Evolutionary conservation across 176 grass and related monocot genomes (phyloP).

Genomic region (sorghum (Sorghum bicolor)): DNA sequence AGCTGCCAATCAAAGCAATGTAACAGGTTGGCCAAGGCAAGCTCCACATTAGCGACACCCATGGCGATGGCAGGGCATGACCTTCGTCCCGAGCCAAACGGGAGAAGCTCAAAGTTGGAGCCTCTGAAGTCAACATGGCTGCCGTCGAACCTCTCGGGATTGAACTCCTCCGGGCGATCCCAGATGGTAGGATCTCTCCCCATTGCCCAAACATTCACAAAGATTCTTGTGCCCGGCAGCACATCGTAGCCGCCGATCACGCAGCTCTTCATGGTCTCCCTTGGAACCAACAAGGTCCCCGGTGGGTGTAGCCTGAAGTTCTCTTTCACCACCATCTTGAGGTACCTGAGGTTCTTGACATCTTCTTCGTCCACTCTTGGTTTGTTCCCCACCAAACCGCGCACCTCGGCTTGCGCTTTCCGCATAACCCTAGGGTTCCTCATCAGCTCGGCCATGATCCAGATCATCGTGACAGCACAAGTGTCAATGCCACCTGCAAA

Average conservation of each 20-base stretch:
- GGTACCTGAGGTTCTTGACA: conserved; percentile 16
- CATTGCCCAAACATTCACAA: conserved; percentile 43
- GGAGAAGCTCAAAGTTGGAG: conserved; percentile 40
- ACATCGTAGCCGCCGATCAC: conserved; percentile 29
- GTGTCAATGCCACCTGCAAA: conserved; percentile 45
- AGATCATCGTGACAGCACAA: conserved; percentile 18
- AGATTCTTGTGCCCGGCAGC: neutral
- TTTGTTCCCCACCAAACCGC: neutral
- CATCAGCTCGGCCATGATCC: conserved; percentile 51
- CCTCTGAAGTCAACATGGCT: conserved; percentile 39
- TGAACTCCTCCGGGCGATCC: conserved; percentile 38
- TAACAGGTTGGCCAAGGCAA: conserved; percentile 34
- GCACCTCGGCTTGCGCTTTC: conserved; percentile 25
- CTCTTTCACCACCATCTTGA: conserved; percentile 52
- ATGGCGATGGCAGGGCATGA: conserved; percentile 42
- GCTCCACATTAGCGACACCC: conserved; percentile 38
- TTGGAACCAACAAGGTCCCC: conserved; percentile 14
- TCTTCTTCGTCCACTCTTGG: conserved; percentile 31
- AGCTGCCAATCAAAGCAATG: conserved; percentile 39
- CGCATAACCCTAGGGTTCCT: conserved; percentile 33
- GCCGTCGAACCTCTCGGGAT: conserved; percentile 34
- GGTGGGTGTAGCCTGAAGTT: conserved; percentile 48
- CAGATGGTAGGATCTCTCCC: conserved; percentile 38
- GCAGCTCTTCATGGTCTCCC: conserved; percentile 19
- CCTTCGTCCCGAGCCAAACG: conserved; percentile 39